A percentile compares a stretch with the other conserved stretches of the same genome.
Conservation (phyloP, 768 basidiomycete genomes). For the Tricholoma furcatifolium region DNA sequence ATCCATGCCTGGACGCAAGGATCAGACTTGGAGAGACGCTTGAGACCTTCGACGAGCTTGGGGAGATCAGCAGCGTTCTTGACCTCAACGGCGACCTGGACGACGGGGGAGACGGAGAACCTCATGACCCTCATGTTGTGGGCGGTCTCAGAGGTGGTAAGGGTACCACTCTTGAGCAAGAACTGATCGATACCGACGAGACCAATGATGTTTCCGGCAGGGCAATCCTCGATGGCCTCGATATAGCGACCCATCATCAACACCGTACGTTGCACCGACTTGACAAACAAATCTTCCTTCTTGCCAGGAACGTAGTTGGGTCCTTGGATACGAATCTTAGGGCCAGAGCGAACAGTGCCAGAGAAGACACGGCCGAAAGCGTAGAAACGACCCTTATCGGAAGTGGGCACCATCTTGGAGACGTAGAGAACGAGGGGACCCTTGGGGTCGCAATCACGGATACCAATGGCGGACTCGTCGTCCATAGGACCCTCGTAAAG, state of each 20-base stretch:
- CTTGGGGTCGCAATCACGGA: conserved; percentile 96
- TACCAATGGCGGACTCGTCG: conserved; percentile 97
- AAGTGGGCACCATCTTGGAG: conserved; percentile 99
- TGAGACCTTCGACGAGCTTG: conserved; percentile 99
- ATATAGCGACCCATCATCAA: conserved; percentile 99
- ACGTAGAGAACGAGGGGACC: conserved; percentile 97
- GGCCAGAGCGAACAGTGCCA: conserved; percentile 94
- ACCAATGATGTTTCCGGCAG: conserved; percentile 97
- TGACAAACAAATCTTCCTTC: conserved; percentile 98
- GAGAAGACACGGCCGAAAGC: conserved; percentile 99
- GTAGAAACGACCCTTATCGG: conserved; percentile 99
- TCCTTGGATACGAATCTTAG: conserved; percentile 99
- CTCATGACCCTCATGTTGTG: conserved; percentile 99
- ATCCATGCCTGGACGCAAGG: conserved; percentile 99
- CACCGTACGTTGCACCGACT: conserved; percentile 97
- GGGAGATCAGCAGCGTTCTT: conserved; percentile 99
- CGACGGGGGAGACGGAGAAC: conserved; percentile 99
- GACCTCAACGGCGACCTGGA: conserved; percentile 98
- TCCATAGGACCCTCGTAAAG: conserved; percentile 99
- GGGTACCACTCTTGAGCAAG: conserved; percentile 98
- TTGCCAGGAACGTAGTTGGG: conserved; percentile 98
- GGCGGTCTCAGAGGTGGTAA: conserved; percentile 96
- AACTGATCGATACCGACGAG: conserved; percentile 99
- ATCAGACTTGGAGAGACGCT: conserved; percentile 99
- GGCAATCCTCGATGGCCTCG: conserved; percentile 99